Evolutionary conservation across 2,329 filamentous ascomycete species (phyloP), one percentile per base, ranked within the genome.

Genomic region (Exophiala xenobiotica): DNA sequence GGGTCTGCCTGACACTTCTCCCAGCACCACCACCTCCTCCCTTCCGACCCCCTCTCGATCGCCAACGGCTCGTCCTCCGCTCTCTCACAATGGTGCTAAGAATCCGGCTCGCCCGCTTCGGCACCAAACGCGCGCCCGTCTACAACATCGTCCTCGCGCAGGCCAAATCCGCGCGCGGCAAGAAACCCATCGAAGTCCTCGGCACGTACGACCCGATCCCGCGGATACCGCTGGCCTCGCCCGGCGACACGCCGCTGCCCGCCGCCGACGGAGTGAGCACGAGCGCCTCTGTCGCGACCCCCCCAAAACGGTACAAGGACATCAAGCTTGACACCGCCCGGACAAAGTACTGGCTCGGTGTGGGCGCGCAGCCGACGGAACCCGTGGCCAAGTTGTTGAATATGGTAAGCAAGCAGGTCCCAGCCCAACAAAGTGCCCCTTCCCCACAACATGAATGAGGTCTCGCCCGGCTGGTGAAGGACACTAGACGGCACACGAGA

Each of bases 111-210:
- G 88, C 93, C 63, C 91, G 93, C 70, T 96, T 97, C 70, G 90
- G 91, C 68, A 89, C 87, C 70, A 83, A 81, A 60, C 91, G 95
- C 68, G 70, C 82, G n/a, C 92, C 93, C 2, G 87, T 96, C 64
- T 99, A 96, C 80, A 99, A 99, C 75, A 96, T 99, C 59, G 90
- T 97, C 61, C 88, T 99, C 59, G 82, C 90, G 12, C 92, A 97
- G 66, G 91, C 91, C 40, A 85, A 91, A 88, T 95, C 90, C 35
- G 91, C 93, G 29, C 84, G 90, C 63, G 88, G 92, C 74, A 87
- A 83, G 63, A 88, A 87, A 64, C 93, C 93, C 4, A 82, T 99
- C 70, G 93, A 99, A 77, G 93, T 99, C 56, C 85, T 99, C 60
- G 88, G 78, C 66, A 75, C 81, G 27, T 83, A 82, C 70, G 78